Evolutionary conservation across 495 filamentous ascomycete genomes (phyloP).

Genomic region (Aspergillus sparsus): DNA sequence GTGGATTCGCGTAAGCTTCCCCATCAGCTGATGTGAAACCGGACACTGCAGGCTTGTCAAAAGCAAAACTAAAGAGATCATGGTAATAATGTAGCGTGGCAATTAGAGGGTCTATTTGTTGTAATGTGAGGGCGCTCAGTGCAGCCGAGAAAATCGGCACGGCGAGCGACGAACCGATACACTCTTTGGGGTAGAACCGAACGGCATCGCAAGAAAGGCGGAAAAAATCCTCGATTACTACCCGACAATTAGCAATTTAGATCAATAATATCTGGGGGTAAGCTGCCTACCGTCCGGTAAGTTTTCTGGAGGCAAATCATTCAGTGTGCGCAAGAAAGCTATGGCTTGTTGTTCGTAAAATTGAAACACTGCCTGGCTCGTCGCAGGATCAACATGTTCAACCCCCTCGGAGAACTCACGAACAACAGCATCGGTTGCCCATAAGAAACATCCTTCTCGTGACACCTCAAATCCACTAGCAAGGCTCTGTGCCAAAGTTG

Average conservation of each 20-base stretch:
- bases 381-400: conserved; percentile 77
- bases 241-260: conserved; percentile 15
- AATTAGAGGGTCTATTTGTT: conserved; percentile 87
- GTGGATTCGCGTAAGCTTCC: conserved; percentile 51
- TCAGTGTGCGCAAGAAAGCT: conserved; percentile 84
- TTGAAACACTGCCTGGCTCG: conserved; percentile 83
- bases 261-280: neutral
- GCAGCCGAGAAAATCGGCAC: conserved; percentile 83
- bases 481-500: conserved; percentile 81
- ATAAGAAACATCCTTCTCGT: conserved; percentile 93
- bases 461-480: conserved; percentile 80
- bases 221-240: conserved; percentile 98
- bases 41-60: conserved; percentile 72
- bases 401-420: conserved; percentile 91
- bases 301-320: conserved; percentile 80
- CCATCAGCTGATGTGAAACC: conserved; percentile 54
- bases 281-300: conserved; percentile 73
- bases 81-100: conserved; percentile 92
- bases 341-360: conserved; percentile 94
- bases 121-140: conserved; percentile 77
- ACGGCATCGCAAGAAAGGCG: conserved; percentile 86
- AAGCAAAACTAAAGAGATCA: conserved; percentile 88
- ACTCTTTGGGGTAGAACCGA: conserved; percentile 83
- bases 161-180: conserved; percentile 75
- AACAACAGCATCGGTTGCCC: conserved; percentile 92